These are phyloP conservation scores for Microcos paniculata DNA, from an alignment of 345 rosid species.

Conservation along the genomic window DNA sequence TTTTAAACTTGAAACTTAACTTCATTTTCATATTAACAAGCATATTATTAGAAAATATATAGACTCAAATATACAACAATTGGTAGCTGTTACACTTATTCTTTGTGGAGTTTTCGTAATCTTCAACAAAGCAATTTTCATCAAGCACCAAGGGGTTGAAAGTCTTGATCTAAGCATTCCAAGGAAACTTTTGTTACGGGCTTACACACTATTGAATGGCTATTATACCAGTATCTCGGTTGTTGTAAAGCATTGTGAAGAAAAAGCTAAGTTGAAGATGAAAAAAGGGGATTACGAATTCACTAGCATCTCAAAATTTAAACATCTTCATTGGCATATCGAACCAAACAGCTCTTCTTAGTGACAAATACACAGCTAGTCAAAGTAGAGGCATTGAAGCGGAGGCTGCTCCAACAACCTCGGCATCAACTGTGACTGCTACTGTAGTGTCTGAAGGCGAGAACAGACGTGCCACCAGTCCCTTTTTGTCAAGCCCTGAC, in stretches of 20 bases:
- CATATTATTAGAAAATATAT: too few relatives aligned
- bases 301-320: constrained; percentile 30
- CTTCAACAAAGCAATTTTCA: constrained; percentile 40
- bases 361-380: constrained; percentile 33
- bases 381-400: constrained; percentile 47
- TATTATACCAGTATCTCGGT: constrained; percentile 66
- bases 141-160: constrained; percentile 71
- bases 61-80: too few relatives aligned
- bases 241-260: constrained; percentile 88
- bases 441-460: constrained; percentile 31
- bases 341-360: constrained; percentile 35
- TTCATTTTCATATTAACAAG: too few relatives aligned
- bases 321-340: constrained; percentile 21
- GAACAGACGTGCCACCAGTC: constrained; percentile 20
- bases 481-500: too few relatives aligned
- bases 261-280: constrained; percentile 74
- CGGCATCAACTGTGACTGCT: constrained; percentile 16
- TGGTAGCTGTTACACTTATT: too few relatives aligned
- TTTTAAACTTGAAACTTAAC: too few relatives aligned
- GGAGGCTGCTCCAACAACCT: constrained; percentile 33
- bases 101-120: too few relatives aligned
- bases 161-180: constrained; percentile 80
- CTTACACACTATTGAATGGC: constrained; percentile 72
- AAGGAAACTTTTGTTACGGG: constrained; percentile 95
- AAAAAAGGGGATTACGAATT: constrained; percentile 63